Evolutionary conservation across 257 asterid species (phyloP).

Genomic region (Nicotiana obtusifolia): DNA sequence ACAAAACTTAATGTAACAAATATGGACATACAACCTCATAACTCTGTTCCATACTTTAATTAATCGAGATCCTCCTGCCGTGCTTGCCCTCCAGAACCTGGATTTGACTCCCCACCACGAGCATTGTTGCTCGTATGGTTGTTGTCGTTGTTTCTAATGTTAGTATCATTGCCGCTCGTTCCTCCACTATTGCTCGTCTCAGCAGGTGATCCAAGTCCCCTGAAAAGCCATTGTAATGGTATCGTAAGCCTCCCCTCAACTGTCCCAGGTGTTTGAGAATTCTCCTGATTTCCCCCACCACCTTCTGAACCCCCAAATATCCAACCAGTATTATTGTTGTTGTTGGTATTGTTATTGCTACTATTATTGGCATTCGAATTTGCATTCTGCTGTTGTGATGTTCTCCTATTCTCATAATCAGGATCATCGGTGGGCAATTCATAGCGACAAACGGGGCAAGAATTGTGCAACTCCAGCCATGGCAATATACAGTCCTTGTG

Average conservation of each 20-base stretch:
- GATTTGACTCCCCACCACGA: slow-evolving; percentile 27
- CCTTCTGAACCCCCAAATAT: slow-evolving; percentile 31
- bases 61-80: slow-evolving; percentile 77
- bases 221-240: slow-evolving; percentile 60
- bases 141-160: slow-evolving; percentile 4
- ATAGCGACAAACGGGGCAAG: slow-evolving; percentile 86
- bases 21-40: slow-evolving; percentile 2
- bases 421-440: slow-evolving; percentile 89
- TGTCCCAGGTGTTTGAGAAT: slow-evolving; percentile 41
- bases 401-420: slow-evolving; percentile 62
- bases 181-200: slow-evolving; percentile 61
- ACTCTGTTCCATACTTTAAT: slow-evolving; percentile 22
- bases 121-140: neutral
- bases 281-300: slow-evolving; percentile 31
- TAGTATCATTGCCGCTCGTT: slow-evolving; percentile 16
- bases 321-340: slow-evolving; percentile 18
- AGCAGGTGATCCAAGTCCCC: slow-evolving; percentile 56
- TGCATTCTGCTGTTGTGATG: slow-evolving; percentile 21
- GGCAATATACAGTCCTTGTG: slow-evolving; percentile 81
- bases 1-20: neutral
- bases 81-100: slow-evolving; percentile 42
- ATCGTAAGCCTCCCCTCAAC: slow-evolving; percentile 64
- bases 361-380: slow-evolving; percentile 8
- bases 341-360: slow-evolving; percentile 13
- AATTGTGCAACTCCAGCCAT: slow-evolving; percentile 87